A percentile compares a stretch with the other conserved stretches of the same genome.
phyloP scores from a whole-genome alignment of 257 asterid species.

The Osmanthus fragrans region DNA sequence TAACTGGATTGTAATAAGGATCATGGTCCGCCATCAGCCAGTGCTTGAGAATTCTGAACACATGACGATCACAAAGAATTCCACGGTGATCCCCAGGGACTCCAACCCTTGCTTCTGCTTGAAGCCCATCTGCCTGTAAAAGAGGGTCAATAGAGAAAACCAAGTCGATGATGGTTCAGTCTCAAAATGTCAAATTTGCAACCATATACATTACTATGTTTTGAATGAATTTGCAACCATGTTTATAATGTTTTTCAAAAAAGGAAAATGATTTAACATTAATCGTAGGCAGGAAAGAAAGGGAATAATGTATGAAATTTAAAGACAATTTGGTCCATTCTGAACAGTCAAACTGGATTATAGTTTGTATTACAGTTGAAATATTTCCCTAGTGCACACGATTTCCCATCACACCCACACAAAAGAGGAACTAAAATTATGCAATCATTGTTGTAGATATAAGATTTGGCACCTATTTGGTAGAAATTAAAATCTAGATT shows the following conservation, averaged over 20 bases:
- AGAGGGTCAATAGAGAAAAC: neutral
- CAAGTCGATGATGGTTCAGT: neutral
- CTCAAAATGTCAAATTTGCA: neutral
- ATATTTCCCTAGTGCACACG: neutral
- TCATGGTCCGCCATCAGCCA: constrained; percentile 95
- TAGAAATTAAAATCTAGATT: too few relatives aligned
- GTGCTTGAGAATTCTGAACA: constrained; percentile 86
- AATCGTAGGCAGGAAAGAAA: neutral
- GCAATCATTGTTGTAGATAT: neutral
- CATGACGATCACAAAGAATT: constrained; percentile 79
- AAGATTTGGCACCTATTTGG: too few relatives aligned
- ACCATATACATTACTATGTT: neutral
- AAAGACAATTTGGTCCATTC: neutral
- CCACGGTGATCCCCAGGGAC: constrained; percentile 92
- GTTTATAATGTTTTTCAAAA: neutral
- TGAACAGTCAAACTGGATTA: neutral
- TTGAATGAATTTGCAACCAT: neutral
- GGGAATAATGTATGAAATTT: neutral
- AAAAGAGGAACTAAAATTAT: neutral
- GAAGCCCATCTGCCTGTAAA: constrained; percentile 84
- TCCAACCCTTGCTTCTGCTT: constrained; percentile 92
- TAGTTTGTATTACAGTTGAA: neutral
- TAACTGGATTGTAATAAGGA: constrained; percentile 88
- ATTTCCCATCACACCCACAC: neutral
- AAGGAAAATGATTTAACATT: neutral